Conservation (phyloP, 179 eudicot genomes). For the Beta lomatogona region DNA sequence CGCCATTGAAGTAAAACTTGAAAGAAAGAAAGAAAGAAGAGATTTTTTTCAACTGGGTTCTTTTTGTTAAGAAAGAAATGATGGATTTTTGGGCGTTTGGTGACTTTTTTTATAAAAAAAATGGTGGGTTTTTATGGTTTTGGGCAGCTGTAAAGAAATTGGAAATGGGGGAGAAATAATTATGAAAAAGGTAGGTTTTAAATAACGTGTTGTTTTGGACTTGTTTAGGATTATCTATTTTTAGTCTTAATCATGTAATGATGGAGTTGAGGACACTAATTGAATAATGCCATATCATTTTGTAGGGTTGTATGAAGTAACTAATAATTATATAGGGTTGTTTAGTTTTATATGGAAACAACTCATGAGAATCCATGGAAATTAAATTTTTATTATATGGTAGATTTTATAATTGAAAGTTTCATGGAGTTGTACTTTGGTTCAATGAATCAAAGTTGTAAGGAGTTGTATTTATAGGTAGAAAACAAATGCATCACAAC, state of each 20-base stretch:
- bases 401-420: background rate
- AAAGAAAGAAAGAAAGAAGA: background rate
- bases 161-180: background rate
- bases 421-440: background rate
- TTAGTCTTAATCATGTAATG: constrained; percentile 5
- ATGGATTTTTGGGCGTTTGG: constrained; percentile 3
- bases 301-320: background rate
- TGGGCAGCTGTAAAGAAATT: constrained; percentile 19
- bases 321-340: background rate
- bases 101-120: background rate
- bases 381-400: background rate
- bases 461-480: background rate
- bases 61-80: background rate
- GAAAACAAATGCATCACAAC: background rate
- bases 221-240: constrained; percentile 21
- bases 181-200: background rate
- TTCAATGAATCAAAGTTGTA: background rate
- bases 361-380: background rate
- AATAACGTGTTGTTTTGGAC: constrained; percentile 20
- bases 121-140: background rate
- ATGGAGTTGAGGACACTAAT: background rate
- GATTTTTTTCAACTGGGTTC: background rate
- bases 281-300: background rate
- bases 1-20: constrained; percentile 30
- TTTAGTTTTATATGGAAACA: background rate